phyloP scores from a whole-genome alignment of 164 flowering plant species.

The Vitis amurensis region DNA sequence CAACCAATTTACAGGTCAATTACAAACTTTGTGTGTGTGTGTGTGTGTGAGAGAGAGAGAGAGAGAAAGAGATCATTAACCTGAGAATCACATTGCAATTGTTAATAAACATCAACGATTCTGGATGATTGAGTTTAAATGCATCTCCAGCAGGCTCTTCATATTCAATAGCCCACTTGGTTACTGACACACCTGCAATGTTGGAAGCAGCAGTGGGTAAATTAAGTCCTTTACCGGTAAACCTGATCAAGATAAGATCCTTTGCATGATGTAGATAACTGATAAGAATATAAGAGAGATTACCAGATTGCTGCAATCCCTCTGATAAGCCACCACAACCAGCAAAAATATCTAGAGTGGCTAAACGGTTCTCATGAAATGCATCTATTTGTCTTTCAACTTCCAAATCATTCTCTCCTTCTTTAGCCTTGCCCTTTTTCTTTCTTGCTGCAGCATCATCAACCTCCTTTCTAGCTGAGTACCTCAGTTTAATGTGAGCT shows the following conservation, averaged over 20 bases:
- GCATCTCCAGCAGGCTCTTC: slow-evolving; percentile 96
- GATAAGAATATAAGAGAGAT: neutral
- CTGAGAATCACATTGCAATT: slow-evolving; percentile 94
- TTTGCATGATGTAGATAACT: too few species aligned
- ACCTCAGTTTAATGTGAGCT: slow-evolving; percentile 45
- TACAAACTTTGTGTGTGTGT: too few species aligned
- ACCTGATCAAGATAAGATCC: neutral
- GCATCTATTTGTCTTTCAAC: slow-evolving; percentile 24
- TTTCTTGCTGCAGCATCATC: slow-evolving; percentile 50
- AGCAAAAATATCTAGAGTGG: slow-evolving; percentile 94
- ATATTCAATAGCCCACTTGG: slow-evolving; percentile 98
- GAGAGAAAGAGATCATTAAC: slow-evolving; percentile 24
- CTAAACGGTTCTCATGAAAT: slow-evolving; percentile 37
- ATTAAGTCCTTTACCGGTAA: neutral
- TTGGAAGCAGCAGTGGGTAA: slow-evolving; percentile 6
- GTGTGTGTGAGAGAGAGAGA: neutral
- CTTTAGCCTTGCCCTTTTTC: slow-evolving; percentile 78
- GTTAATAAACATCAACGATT: slow-evolving; percentile 55
- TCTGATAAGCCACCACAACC: slow-evolving; percentile 99
- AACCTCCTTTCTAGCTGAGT: slow-evolving; percentile 25
- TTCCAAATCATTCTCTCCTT: slow-evolving; percentile 48
- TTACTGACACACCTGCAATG: slow-evolving; percentile 61
- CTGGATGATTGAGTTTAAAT: slow-evolving; percentile 80
- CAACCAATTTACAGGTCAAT: slow-evolving; percentile 1
- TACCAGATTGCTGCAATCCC: slow-evolving; percentile 81